These are phyloP conservation scores for Starmerella floris DNA, from an alignment of 805 yeast genomes.

Conservation along the genomic window DNA sequence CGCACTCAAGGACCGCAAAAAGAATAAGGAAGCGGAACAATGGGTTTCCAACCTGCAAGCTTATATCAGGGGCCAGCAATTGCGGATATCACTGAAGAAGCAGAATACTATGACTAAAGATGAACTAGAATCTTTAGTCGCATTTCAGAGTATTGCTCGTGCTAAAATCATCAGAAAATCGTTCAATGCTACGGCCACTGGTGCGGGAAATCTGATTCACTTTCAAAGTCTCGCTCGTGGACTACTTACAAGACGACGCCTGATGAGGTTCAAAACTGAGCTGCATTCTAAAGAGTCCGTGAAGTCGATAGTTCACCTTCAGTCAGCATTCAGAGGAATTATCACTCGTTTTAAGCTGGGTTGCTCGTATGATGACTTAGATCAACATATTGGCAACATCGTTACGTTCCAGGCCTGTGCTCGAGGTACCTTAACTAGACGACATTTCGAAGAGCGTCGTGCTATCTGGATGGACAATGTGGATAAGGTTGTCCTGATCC, in stretches of 20 bases:
- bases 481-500: slow-evolving; percentile 54
- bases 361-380: slow-evolving; percentile 26
- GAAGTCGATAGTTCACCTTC: slow-evolving; percentile 24
- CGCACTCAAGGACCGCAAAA: neutral
- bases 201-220: slow-evolving; percentile 3
- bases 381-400: slow-evolving; percentile 24
- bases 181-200: slow-evolving; percentile 3
- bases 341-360: slow-evolving; percentile 27
- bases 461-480: slow-evolving; percentile 43
- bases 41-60: slow-evolving; percentile 16
- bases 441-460: slow-evolving; percentile 22
- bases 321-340: slow-evolving; percentile 29
- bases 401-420: slow-evolving; percentile 26
- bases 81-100: slow-evolving; percentile 16
- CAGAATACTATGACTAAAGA: neutral
- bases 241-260: slow-evolving; percentile 17
- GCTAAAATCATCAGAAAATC: slow-evolving; percentile 34
- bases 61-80: slow-evolving; percentile 13
- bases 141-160: slow-evolving; percentile 43
- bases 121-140: slow-evolving; percentile 24
- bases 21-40: neutral
- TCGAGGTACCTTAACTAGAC: slow-evolving; percentile 27
- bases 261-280: neutral
- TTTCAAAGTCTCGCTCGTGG: slow-evolving; percentile 52
- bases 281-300: slow-evolving; percentile 1